A percentile compares a stretch with the other conserved stretches of the same genome.
Evolutionary conservation across 495 filamentous ascomycete genomes (phyloP).

Genomic region (Penicillium chermesinum): DNA sequence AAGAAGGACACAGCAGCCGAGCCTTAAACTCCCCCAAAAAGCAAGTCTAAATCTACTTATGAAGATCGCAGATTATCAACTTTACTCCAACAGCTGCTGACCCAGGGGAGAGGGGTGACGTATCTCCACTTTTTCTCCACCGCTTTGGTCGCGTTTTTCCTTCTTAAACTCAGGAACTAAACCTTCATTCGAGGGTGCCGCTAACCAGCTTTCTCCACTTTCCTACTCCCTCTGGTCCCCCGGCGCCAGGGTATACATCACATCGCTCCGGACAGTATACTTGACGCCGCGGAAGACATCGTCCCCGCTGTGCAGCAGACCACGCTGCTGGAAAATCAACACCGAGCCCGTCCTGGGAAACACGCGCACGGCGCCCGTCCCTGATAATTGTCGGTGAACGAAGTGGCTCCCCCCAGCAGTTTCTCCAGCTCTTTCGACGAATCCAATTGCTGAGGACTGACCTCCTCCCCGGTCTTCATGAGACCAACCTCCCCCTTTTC

Average conservation of each 20-base stretch:
- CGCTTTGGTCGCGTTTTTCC: too few species aligned
- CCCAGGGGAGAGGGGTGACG: too few species aligned
- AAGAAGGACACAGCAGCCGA: too few species aligned
- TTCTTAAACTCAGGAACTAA: too few species aligned
- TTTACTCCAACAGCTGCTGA: too few species aligned
- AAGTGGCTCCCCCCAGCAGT: constrained; percentile 56
- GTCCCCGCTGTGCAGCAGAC: constrained; percentile 67
- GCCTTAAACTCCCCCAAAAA: too few species aligned
- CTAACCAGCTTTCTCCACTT: background rate
- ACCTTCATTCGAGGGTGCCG: too few species aligned
- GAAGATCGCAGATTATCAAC: too few species aligned
- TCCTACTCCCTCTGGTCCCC: background rate
- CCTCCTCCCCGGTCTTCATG: background rate
- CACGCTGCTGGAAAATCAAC: constrained; percentile 70
- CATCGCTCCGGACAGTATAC: constrained; percentile 71
- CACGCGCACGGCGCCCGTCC: constrained; percentile 51
- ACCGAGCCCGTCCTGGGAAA: constrained; percentile 66
- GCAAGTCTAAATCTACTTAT: too few species aligned
- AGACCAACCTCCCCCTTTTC: constrained; percentile 13
- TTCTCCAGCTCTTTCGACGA: too few species aligned
- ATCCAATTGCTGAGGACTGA: too few species aligned
- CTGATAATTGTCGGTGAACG: constrained; percentile 48
- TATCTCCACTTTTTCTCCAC: too few species aligned
- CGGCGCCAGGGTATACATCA: constrained; percentile 55
- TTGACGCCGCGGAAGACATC: constrained; percentile 69